A percentile compares a stretch with the other conserved stretches of the same genome.
Conservation (phyloP, 2,329 filamentous ascomycete genomes). For the Diaporthe sp. region DNA sequence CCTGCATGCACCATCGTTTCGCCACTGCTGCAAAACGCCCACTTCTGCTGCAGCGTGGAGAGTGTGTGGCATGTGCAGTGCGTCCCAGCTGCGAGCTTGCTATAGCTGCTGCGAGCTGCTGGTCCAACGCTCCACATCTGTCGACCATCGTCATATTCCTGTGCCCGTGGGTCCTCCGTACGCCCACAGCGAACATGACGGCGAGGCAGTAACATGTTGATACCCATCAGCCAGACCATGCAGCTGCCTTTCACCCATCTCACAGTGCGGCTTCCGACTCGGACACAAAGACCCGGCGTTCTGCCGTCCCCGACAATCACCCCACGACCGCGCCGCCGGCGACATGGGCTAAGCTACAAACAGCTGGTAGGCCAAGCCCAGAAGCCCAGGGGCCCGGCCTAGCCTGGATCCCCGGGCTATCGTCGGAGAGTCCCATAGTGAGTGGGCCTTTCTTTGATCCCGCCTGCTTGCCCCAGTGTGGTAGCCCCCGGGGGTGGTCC, state of each 20-base stretch:
- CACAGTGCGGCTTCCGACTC: constrained; percentile 15
- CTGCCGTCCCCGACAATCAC: constrained; percentile 22
- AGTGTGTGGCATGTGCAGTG: constrained; percentile 6
- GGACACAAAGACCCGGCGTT: neutral
- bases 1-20: constrained; percentile 21
- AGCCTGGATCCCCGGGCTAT: constrained; percentile 4
- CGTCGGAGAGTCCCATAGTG: constrained; percentile 12
- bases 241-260: neutral
- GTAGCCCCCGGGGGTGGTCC: neutral
- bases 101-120: constrained; percentile 7
- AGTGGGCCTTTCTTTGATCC: constrained; percentile 20
- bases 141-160: constrained; percentile 23
- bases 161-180: neutral
- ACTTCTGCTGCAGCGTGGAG: constrained; percentile 1
- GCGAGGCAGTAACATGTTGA: neutral
- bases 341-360: constrained; percentile 10
- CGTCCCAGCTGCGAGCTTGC: constrained; percentile 2
- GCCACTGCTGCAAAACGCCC: constrained; percentile 28
- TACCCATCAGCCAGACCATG: neutral
- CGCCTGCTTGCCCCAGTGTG: constrained; percentile 17
- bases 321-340: constrained; percentile 9
- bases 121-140: neutral
- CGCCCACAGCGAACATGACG: constrained; percentile 11
- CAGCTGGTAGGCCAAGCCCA: constrained; percentile 7
- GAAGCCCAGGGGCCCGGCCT: neutral